Base-by-base conservation (phyloP, 257 asterid species). In the Scutellaria barbata region DNA sequence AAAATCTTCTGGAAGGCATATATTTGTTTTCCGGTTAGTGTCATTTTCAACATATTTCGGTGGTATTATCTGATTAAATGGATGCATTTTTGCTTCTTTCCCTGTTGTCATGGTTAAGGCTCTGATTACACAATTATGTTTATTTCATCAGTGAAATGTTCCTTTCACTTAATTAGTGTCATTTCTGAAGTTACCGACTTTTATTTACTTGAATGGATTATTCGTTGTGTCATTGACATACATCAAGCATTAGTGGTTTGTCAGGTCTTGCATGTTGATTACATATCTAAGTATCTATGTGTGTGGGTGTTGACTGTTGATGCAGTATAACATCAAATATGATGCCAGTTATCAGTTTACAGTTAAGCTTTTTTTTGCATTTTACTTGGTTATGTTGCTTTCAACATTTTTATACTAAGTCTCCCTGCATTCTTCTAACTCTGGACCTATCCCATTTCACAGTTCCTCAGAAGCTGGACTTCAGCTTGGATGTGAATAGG, bases 401-500 rank as follows among this genome's bases (percentile, higher is more conserved):
- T 22, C 45, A 14, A 33, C 33, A 33, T 73, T 48, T 39, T 43
- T 48, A 22, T 43, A 39, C 59, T 25, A 61, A 57, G 47, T 47
- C 25, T 22, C 67, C 56, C 70, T 45, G 17, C 14, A 46, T 57
- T 41, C 10, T 30, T 30, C 3, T 46, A 12, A 56, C 56, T 37
- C 30, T 46, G 53, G 25, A 56, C 74, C 66, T 74, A n/a, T 57
- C 51, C 58, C 63, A 18, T 74, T 75, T 73, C 54, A 73, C 91
- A 91, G 99, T 89, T 59, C 89, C 96, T 58, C 81, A 96, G 74
- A 88, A 88, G 75, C 76, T 90, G 2, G 96, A 95, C 82, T 92
- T 95, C 78, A 84, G 96, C 80, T 83, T 95, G 93, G 95, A 95
- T 77, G 91, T 89, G 63, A 83, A 84, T 71, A 74, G 78, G 80